phyloP scores from a whole-genome alignment of 495 filamentous ascomycete species.

The Cudoniella acicularis region DNA sequence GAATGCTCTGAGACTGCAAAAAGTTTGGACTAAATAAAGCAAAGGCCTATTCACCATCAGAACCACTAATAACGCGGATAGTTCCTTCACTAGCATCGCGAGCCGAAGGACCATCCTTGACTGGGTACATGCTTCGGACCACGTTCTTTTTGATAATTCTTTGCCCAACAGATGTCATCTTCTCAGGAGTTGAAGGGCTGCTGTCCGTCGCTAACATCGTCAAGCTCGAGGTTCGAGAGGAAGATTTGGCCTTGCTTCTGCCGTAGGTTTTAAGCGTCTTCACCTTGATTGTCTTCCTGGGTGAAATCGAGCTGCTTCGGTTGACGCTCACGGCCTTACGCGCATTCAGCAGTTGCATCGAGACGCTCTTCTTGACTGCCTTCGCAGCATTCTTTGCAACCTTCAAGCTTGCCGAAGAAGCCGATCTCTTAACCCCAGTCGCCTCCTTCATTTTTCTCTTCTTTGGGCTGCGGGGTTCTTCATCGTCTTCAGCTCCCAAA shows the following conservation, averaged over 20 bases:
- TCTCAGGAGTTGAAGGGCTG: not conserved
- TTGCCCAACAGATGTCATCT: conserved; percentile 1
- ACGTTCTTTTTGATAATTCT: conserved; percentile 7
- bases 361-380: conserved; percentile 23
- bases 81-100: conserved; percentile 7
- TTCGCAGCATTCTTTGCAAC: conserved; percentile 18
- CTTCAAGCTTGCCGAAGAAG: conserved; percentile 18
- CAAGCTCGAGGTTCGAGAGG: conserved; percentile 20
- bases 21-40: too few species aligned
- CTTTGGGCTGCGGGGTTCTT: conserved; percentile 28
- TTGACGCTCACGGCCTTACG: conserved; percentile 10
- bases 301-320: conserved; percentile 1
- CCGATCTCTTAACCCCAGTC: conserved; percentile 31
- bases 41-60: not conserved
- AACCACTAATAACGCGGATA: conserved; percentile 14
- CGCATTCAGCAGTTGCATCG: conserved; percentile 14
- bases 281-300: conserved; percentile 14
- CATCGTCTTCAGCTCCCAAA: conserved; percentile 29
- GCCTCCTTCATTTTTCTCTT: conserved; percentile 38
- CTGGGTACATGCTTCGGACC: not conserved
- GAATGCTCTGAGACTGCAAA: too few species aligned
- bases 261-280: conserved; percentile 12
- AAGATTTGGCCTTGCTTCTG: conserved; percentile 10
- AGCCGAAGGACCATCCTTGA: not conserved
- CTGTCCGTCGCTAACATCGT: conserved; percentile 6